A percentile compares a stretch with the other conserved stretches of the same genome.
Conservation (phyloP, 495 filamentous ascomycete genomes). For the Xylaria acuta region DNA sequence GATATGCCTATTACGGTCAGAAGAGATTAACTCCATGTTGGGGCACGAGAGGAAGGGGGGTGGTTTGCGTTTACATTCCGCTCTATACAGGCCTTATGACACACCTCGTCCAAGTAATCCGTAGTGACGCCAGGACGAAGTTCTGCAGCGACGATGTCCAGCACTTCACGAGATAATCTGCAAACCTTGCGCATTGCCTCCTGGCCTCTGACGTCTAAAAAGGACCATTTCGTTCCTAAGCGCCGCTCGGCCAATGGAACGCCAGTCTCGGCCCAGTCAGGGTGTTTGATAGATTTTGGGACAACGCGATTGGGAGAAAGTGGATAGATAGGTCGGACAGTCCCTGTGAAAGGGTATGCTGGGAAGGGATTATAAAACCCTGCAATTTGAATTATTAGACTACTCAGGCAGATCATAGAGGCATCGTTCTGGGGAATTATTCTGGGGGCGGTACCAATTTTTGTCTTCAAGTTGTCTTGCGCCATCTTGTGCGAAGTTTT, state of each 20-base stretch:
- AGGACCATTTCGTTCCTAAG: slow-evolving; percentile 73
- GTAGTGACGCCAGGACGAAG: slow-evolving; percentile 86
- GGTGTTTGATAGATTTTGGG: slow-evolving; percentile 77
- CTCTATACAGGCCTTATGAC: slow-evolving; percentile 92
- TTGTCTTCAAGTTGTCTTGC: neutral
- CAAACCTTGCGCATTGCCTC: slow-evolving; percentile 90
- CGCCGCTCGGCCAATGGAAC: slow-evolving; percentile 76
- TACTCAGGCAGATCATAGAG: slow-evolving; percentile 79
- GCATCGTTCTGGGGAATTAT: neutral
- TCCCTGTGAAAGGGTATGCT: slow-evolving; percentile 75
- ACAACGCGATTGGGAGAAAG: slow-evolving; percentile 73
- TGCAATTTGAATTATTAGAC: slow-evolving; percentile 60
- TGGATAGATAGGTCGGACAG: slow-evolving; percentile 84
- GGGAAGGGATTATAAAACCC: slow-evolving; percentile 89
- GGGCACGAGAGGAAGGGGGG: too few species aligned
- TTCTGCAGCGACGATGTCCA: slow-evolving; percentile 85
- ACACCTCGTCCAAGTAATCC: slow-evolving; percentile 90
- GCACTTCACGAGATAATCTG: slow-evolving; percentile 81
- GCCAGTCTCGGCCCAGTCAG: slow-evolving; percentile 84
- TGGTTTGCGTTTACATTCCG: slow-evolving; percentile 64
- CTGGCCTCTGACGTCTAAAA: slow-evolving; percentile 75
- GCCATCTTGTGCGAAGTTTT: slow-evolving; percentile 76
- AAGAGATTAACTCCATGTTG: neutral
- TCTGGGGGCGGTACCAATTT: neutral
- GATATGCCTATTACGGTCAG: slow-evolving; percentile 73